Evolutionary conservation across 2,329 filamentous ascomycete species (phyloP).

Genomic region (Fusarium annulatum): DNA sequence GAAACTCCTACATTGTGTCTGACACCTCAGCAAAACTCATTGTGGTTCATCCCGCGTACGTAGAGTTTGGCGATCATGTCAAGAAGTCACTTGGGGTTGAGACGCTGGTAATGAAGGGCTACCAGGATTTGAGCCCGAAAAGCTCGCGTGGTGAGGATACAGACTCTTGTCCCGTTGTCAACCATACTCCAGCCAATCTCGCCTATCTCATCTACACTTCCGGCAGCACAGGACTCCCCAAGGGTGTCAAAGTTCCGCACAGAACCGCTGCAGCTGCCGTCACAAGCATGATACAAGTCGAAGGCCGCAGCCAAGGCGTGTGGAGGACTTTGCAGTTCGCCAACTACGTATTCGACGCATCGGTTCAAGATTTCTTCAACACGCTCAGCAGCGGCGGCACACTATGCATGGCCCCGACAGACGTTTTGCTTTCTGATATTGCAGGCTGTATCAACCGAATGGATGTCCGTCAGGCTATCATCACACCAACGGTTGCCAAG

Average conservation of each 20-base stretch:
- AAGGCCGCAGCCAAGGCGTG: background rate
- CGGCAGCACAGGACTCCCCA: background rate
- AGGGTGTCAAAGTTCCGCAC: background rate
- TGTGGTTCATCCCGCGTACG: background rate
- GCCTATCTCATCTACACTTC: background rate
- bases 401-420: background rate
- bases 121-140: background rate
- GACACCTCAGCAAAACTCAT: constrained; percentile 24
- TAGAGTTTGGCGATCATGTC: background rate
- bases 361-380: constrained; percentile 1
- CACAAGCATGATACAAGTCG: background rate
- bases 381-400: background rate
- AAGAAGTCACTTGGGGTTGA: background rate
- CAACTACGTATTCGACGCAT: background rate
- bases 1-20: constrained; percentile 34
- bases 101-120: background rate
- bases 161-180: background rate
- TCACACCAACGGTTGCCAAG: constrained; percentile 2
- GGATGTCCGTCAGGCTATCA: background rate
- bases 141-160: background rate
- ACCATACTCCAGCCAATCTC: background rate
- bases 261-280: background rate
- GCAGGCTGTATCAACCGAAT: background rate
- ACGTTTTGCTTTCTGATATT: background rate
- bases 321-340: constrained; percentile 1